Evolutionary conservation across 2,329 filamentous ascomycete species (phyloP).

Genomic region (Scedosporium minutisporum): DNA sequence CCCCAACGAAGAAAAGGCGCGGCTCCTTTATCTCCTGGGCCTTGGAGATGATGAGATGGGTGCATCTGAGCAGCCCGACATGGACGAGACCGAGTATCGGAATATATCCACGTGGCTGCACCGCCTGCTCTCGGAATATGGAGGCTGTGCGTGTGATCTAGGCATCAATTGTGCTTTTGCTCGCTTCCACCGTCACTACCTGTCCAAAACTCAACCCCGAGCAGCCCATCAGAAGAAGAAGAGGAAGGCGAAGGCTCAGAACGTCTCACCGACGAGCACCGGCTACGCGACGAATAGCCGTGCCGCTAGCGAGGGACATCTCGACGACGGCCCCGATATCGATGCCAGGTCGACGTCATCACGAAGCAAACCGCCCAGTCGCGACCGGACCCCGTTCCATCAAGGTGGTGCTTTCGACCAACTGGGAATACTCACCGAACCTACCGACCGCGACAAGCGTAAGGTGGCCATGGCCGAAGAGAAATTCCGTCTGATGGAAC

Average conservation of each 20-base stretch:
- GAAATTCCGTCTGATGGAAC: slow-evolving; percentile 52
- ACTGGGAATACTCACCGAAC: slow-evolving; percentile 50
- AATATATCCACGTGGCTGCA: slow-evolving; percentile 56
- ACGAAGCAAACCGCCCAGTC: slow-evolving; percentile 56
- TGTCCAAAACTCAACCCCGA: slow-evolving; percentile 34
- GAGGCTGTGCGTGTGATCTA: slow-evolving; percentile 66
- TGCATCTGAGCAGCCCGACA: slow-evolving; percentile 29
- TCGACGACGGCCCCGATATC: slow-evolving; percentile 44
- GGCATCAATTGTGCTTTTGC: slow-evolving; percentile 54
- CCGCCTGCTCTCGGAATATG: slow-evolving; percentile 65
- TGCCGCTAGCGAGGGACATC: slow-evolving; percentile 51
- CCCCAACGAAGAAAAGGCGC: slow-evolving; percentile 41
- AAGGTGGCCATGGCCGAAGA: slow-evolving; percentile 59
- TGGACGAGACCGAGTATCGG: slow-evolving; percentile 51
- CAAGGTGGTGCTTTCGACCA: slow-evolving; percentile 49
- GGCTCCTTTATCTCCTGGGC: slow-evolving; percentile 50
- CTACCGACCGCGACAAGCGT: slow-evolving; percentile 56
- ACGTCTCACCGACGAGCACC: slow-evolving; percentile 52
- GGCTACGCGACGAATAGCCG: slow-evolving; percentile 54
- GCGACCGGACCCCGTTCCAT: slow-evolving; percentile 52
- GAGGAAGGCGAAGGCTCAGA: slow-evolving; percentile 44
- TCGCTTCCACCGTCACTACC: slow-evolving; percentile 51
- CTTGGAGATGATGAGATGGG: slow-evolving; percentile 49
- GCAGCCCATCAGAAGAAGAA: slow-evolving; percentile 31
- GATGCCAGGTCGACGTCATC: slow-evolving; percentile 42